phyloP scores from a whole-genome alignment of 805 yeast genomes.

The Saccharomycopsis malanga region DNA sequence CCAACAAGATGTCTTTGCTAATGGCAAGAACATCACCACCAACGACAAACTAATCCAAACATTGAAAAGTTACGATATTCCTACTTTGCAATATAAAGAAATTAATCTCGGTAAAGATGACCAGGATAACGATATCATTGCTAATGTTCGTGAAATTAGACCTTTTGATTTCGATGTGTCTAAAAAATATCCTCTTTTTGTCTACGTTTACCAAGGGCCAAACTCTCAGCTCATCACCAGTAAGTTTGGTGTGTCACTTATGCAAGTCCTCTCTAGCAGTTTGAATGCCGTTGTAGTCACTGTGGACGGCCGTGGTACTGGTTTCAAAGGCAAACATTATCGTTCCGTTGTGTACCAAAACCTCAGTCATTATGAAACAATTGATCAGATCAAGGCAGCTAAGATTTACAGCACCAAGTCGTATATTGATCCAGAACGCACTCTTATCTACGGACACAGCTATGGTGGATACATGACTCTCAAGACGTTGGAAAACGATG shows the following conservation, averaged over 20 bases:
- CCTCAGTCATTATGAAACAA: conserved; percentile 75
- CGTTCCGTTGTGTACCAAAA: conserved; percentile 75
- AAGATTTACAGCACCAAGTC: conserved; percentile 46
- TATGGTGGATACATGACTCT: conserved; percentile 77
- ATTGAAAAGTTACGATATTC: conserved; percentile 46
- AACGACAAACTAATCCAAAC: conserved; percentile 38
- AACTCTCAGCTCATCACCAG: conserved; percentile 79
- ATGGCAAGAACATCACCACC: conserved; percentile 35
- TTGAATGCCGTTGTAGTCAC: conserved; percentile 82
- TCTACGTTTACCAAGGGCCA: conserved; percentile 94
- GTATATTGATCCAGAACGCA: conserved; percentile 44
- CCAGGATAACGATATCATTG: conserved; percentile 38
- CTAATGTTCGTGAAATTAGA: conserved; percentile 66
- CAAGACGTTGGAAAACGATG: conserved; percentile 65
- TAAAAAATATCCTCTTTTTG: conserved; percentile 64
- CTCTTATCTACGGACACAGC: conserved; percentile 86
- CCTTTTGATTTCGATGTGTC: conserved; percentile 64
- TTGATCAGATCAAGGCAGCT: conserved; percentile 85
- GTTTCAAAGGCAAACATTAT: conserved; percentile 73
- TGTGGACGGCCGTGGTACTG: conserved; percentile 97
- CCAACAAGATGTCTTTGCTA: conserved; percentile 24
- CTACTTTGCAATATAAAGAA: conserved; percentile 46
- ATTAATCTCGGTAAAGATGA: conserved; percentile 46
- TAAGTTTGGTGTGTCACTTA: conserved; percentile 54
- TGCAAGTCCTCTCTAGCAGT: conserved; percentile 70